A percentile compares a stretch with the other conserved stretches of the same genome.
These are phyloP conservation scores for Echinosophora koreensis DNA, from an alignment of 306 rosid species.

Conservation along the genomic window DNA sequence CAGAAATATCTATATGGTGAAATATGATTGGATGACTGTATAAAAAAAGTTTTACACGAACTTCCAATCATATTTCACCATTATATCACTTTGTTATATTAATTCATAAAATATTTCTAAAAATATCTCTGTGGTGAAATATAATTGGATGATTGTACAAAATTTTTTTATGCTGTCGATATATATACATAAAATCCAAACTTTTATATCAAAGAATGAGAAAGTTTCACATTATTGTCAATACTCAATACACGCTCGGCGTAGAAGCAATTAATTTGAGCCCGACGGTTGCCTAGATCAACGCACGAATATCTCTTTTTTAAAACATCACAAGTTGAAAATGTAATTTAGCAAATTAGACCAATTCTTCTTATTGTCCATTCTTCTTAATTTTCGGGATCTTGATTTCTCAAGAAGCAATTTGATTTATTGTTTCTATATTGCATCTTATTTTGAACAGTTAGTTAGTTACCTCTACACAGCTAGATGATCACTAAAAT, in stretches of 20 bases:
- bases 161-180: too few species aligned
- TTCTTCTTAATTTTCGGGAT: too few species aligned
- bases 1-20: too few species aligned
- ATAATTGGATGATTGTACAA: too few species aligned
- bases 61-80: too few species aligned
- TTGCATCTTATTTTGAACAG: neutral
- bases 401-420: neutral
- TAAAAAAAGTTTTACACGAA: too few species aligned
- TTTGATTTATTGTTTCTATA: neutral
- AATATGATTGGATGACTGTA: too few species aligned
- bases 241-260: neutral
- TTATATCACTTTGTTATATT: too few species aligned
- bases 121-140: too few species aligned
- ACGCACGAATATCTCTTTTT: neutral
- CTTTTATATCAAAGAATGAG: too few species aligned
- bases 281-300: neutral
- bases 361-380: neutral
- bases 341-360: neutral
- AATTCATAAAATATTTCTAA: too few species aligned
- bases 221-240: slow-evolving; percentile 2
- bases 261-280: slow-evolving; percentile 16
- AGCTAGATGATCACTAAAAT: slow-evolving; percentile 4
- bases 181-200: too few species aligned
- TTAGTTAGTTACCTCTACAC: neutral
- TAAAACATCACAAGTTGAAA: slow-evolving; percentile 1